Conservation (phyloP, 176 grass and related monocot genomes). For the barley (Hordeum vulgare) region DNA sequence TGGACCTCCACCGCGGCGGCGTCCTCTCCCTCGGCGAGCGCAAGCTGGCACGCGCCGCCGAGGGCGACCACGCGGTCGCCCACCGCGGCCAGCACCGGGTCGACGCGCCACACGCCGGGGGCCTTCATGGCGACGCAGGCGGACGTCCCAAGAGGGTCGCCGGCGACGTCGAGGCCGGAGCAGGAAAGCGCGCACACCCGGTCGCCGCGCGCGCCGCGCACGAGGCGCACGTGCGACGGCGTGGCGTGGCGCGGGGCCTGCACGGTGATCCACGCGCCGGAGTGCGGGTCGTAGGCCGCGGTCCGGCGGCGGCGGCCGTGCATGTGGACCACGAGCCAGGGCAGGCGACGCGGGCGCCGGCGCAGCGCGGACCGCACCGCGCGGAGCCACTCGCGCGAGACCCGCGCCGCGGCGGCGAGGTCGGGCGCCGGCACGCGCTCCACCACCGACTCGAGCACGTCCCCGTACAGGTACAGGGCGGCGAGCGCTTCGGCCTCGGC, state of each 20-base stretch:
- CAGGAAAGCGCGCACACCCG: conserved; percentile 42
- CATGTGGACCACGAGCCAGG: conserved; percentile 74
- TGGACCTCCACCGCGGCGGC: conserved; percentile 57
- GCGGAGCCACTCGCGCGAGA: conserved; percentile 66
- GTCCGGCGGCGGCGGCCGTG: conserved; percentile 3
- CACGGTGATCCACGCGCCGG: conserved; percentile 45
- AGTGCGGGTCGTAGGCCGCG: conserved; percentile 48
- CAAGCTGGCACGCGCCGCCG: conserved; percentile 68
- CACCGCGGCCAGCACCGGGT: conserved; percentile 62
- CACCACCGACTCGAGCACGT: conserved; percentile 73
- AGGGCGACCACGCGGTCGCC: conserved; percentile 54
- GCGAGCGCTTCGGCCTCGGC: conserved; percentile 2
- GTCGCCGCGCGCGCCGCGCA: conserved; percentile 26
- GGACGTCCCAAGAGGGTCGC: conserved; percentile 43
- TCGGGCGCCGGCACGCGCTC: conserved; percentile 44
- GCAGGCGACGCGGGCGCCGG: conserved; percentile 36
- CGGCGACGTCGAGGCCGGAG: conserved; percentile 32
- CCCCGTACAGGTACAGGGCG: conserved; percentile 48
- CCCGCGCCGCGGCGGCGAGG: conserved; percentile 54
- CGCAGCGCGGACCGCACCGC: conserved; percentile 55
- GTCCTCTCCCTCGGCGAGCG: conserved; percentile 44
- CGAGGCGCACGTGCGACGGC: conserved; percentile 27
- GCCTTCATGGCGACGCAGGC: conserved; percentile 26
- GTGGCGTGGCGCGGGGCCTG: conserved; percentile 17
- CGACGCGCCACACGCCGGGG: conserved; percentile 55